Evolutionary conservation across 306 rosid genomes (phyloP), one percentile per base, ranked within the genome.

Genomic region (Gleditsia sinensis): DNA sequence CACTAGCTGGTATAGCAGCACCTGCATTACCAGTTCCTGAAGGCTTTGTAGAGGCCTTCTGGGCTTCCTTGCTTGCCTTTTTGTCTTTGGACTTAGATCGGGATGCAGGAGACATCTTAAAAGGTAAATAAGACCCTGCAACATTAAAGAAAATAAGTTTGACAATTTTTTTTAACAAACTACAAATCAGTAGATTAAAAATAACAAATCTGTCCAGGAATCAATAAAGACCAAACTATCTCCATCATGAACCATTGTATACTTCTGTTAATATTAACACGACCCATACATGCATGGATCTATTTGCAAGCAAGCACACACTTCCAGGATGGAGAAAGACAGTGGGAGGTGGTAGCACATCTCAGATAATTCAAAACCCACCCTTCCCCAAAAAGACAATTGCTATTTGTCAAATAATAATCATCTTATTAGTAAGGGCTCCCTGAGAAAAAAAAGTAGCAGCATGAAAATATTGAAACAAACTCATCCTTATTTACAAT

Each of bases 1-100:
- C 96, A 84, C 93, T 90, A 28, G 98, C 87, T 14, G 90, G 94
- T 62, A 88, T 43, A 46, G 90, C 90, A 81, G 72, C 79, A 55
- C 81, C 85, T 37, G 85, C 83, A 87, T 71, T 87, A 81, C 87
- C 84, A 60, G 96, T 77, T 53, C 82, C 94, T 9, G 81, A 37
- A 43, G 89, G 77, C 88, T 86, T 92, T 28, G 89, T 34, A 56
- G 85, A 53, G 67, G 92, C 55, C 50, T 82, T 82, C 67, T 81
- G 92, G 67, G 81, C 67, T 78, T 92, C 98, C 78, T 84, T 90
- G 74, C 79, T 65, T 0, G 78, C 85, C 85, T 82, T 92, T 83
- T 86, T 92, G 55, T 92, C 98, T 66, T 88, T 92, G n/a, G 94
- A 78, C 84, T 90, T 92, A 0, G 96, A 92, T 75, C 75, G 82